phyloP scores from a whole-genome alignment of 371 early-diverging fungal species.

The Apophysomyces ossiformis region DNA sequence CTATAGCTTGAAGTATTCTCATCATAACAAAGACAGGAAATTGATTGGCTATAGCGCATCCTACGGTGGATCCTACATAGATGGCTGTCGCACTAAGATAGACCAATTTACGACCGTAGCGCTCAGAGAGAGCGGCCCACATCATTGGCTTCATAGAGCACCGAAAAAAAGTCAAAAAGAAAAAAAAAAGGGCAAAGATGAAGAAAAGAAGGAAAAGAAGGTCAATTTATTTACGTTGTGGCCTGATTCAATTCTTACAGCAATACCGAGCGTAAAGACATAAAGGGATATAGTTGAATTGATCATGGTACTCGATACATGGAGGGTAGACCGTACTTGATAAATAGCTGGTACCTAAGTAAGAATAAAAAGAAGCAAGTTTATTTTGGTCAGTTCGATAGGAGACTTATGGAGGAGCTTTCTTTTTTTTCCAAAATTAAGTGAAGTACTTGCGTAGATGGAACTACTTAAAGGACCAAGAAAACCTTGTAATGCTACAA shows the following conservation, averaged over 20 bases:
- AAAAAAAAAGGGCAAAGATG: background rate
- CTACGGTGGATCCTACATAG: constrained; percentile 64
- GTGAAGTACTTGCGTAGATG: constrained; percentile 40
- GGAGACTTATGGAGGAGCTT: too few relatives aligned
- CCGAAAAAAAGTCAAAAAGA: background rate
- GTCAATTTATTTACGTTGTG: background rate
- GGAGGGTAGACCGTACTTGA: constrained; percentile 37
- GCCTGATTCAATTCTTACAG: constrained; percentile 24
- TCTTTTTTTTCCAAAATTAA: too few relatives aligned
- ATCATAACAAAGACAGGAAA: constrained; percentile 61
- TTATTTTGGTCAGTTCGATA: too few relatives aligned
- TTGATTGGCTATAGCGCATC: constrained; percentile 64
- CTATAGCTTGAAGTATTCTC: constrained; percentile 71
- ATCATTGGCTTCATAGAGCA: constrained; percentile 51
- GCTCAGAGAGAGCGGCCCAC: constrained; percentile 75
- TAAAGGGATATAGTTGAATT: constrained; percentile 52
- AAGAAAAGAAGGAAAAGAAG: too few relatives aligned
- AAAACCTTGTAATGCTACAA: constrained; percentile 52
- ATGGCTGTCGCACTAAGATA: constrained; percentile 63
- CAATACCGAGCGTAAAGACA: constrained; percentile 46
- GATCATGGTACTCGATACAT: constrained; percentile 38
- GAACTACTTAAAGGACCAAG: constrained; percentile 55
- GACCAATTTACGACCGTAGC: constrained; percentile 64
- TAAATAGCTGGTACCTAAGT: constrained; percentile 49
- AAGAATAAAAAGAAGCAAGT: background rate